Evolutionary conservation across 805 yeast genomes (phyloP).

Genomic region (Starmerella sp.): DNA sequence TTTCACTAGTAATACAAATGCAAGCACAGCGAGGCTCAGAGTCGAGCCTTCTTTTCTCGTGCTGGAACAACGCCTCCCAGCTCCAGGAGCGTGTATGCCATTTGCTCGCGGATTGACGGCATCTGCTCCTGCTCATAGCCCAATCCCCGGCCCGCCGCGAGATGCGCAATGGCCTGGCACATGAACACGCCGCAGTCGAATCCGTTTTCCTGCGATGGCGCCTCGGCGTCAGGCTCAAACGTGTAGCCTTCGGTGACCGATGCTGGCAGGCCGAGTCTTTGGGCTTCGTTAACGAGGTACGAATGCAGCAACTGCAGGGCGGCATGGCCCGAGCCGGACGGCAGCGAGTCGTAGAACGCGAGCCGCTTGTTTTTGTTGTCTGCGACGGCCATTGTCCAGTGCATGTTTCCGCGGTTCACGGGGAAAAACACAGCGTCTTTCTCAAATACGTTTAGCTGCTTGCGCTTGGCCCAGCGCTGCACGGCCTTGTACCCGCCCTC

Average conservation of each 20-base stretch:
- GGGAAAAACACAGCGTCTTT: slow-evolving; percentile 68
- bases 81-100: slow-evolving; percentile 36
- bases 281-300: slow-evolving; percentile 61
- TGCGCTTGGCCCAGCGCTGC: slow-evolving; percentile 70
- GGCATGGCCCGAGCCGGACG: slow-evolving; percentile 26
- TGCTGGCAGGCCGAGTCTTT: slow-evolving; percentile 33
- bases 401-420: slow-evolving; percentile 69
- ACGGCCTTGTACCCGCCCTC: slow-evolving; percentile 72
- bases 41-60: not conserved
- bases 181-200: slow-evolving; percentile 93
- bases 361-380: slow-evolving; percentile 51
- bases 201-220: slow-evolving; percentile 85
- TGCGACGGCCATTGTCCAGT: slow-evolving; percentile 83
- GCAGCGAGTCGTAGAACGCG: slow-evolving; percentile 67
- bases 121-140: slow-evolving; percentile 59
- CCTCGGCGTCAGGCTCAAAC: slow-evolving; percentile 25
- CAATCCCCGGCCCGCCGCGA: slow-evolving; percentile 42
- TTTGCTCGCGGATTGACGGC: slow-evolving; percentile 49
- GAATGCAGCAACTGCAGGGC: slow-evolving; percentile 40
- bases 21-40: not conserved
- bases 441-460: slow-evolving; percentile 52
- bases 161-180: slow-evolving; percentile 59
- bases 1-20: not conserved
- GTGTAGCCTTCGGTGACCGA: slow-evolving; percentile 19
- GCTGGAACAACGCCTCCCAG: not conserved